These are phyloP conservation scores for Leptographium radiaticola DNA, from an alignment of 2,329 filamentous ascomycete genomes.

Conservation along the genomic window DNA sequence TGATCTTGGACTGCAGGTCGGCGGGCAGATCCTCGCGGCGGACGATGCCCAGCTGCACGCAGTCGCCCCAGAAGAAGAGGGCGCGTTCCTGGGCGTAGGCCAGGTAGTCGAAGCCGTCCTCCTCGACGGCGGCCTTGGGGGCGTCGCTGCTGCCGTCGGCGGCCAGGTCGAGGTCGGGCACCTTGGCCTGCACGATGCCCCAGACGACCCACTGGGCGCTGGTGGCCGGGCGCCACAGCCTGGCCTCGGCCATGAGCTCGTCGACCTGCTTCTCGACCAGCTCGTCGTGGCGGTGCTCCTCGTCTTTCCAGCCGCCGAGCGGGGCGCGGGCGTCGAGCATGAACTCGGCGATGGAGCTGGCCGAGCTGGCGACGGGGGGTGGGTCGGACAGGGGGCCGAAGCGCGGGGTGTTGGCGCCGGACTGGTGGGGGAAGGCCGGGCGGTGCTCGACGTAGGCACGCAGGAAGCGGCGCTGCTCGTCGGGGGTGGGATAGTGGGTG, in stretches of 20 bases:
- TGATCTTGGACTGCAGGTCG: conserved; percentile 49
- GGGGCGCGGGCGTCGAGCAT: conserved; percentile 66
- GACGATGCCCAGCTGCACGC: conserved; percentile 62
- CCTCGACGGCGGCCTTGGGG: conserved; percentile 36
- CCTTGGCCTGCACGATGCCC: conserved; percentile 90
- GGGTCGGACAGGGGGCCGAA: conserved; percentile 11
- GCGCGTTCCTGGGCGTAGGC: conserved; percentile 82
- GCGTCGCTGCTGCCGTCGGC: conserved; percentile 7
- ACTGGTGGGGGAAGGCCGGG: conserved; percentile 47
- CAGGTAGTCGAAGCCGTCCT: conserved; percentile 84
- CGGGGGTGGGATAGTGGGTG: conserved; percentile 57
- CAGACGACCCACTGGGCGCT: conserved; percentile 88
- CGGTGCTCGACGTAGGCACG: conserved; percentile 76
- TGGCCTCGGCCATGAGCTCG: conserved; percentile 62
- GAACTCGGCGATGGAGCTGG: conserved; percentile 51
- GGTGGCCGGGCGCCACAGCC: conserved; percentile 78
- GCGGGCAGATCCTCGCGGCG: conserved; percentile 63
- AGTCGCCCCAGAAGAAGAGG: conserved; percentile 90
- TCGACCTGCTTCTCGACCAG: conserved; percentile 54
- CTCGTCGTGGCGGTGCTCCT: conserved; percentile 50
- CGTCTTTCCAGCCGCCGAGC: conserved; percentile 41
- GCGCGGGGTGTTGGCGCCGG: conserved; percentile 8
- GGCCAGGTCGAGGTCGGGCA: conserved; percentile 46
- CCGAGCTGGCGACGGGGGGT: conserved; percentile 22
- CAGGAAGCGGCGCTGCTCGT: conserved; percentile 77